phyloP scores from a whole-genome alignment of 768 basidiomycete genomes.

The Trametes cubensis region DNA sequence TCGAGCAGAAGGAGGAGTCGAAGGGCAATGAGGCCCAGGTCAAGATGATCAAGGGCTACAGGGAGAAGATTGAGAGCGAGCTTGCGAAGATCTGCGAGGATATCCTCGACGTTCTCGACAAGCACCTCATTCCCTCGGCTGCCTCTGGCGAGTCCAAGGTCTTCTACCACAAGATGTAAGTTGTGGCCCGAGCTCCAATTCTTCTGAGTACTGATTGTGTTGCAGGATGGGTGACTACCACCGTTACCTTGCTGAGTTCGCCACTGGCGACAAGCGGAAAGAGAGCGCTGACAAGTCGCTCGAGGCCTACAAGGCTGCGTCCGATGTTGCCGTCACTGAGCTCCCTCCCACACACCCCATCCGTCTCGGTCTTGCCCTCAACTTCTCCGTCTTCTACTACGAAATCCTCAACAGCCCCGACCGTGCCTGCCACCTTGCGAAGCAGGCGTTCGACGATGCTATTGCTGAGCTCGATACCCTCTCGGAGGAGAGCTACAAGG shows the following conservation, averaged over 20 bases:
- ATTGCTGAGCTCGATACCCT: slow-evolving; percentile 99
- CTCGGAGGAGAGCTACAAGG: slow-evolving; percentile 99
- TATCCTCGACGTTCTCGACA: slow-evolving; percentile 95
- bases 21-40: slow-evolving; percentile 98
- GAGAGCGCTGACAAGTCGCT: slow-evolving; percentile 96
- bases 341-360: slow-evolving; percentile 97
- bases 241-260: slow-evolving; percentile 98
- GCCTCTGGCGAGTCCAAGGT: slow-evolving; percentile 97
- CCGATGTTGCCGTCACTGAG: slow-evolving; percentile 94
- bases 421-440: slow-evolving; percentile 97
- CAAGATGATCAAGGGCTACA: slow-evolving; percentile 95
- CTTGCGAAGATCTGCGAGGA: slow-evolving; percentile 99
- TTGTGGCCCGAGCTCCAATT: slow-evolving; percentile 2
- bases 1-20: slow-evolving; percentile 99
- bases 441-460: slow-evolving; percentile 98
- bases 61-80: slow-evolving; percentile 97
- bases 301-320: slow-evolving; percentile 96
- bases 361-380: slow-evolving; percentile 96
- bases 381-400: slow-evolving; percentile 99
- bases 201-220: slow-evolving; percentile 20
- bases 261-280: slow-evolving; percentile 96
- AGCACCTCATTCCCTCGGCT: slow-evolving; percentile 96
- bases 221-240: slow-evolving; percentile 98
- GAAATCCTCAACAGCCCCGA: slow-evolving; percentile 99
- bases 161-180: slow-evolving; percentile 99